phyloP scores from a whole-genome alignment of 441 rosid genomes.

The Gossypium aridum region DNA sequence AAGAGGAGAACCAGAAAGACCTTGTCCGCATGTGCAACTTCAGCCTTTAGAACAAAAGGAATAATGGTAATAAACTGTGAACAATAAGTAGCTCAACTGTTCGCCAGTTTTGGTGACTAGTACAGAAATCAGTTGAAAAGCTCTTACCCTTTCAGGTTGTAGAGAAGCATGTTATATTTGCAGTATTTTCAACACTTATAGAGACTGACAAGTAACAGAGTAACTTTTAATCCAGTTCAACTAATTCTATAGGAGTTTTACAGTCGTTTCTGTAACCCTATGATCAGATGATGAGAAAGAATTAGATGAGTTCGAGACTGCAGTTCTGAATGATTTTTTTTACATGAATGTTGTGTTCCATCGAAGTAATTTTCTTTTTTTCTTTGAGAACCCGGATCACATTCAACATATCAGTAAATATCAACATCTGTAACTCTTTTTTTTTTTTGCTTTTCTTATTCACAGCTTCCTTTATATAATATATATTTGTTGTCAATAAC shows the following conservation, averaged over 20 bases:
- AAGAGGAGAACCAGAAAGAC: slow-evolving; percentile 70
- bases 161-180: slow-evolving; percentile 10
- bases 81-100: neutral
- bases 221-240: neutral
- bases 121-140: neutral
- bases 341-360: neutral
- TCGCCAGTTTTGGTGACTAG: neutral
- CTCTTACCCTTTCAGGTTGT: slow-evolving; percentile 2
- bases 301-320: neutral
- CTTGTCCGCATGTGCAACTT: slow-evolving; percentile 63
- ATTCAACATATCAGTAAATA: too few species aligned
- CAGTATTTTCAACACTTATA: neutral
- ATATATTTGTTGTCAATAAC: neutral
- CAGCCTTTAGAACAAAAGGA: slow-evolving; percentile 19
- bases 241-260: neutral
- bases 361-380: neutral
- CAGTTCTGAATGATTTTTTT: neutral
- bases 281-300: neutral
- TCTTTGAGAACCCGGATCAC: too few species aligned
- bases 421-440: too few species aligned
- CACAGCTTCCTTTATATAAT: too few species aligned
- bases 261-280: neutral
- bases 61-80: neutral
- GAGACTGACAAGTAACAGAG: neutral
- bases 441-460: too few species aligned